Conservation (phyloP, 345 rosid species). For the Gossypium bickii region DNA sequence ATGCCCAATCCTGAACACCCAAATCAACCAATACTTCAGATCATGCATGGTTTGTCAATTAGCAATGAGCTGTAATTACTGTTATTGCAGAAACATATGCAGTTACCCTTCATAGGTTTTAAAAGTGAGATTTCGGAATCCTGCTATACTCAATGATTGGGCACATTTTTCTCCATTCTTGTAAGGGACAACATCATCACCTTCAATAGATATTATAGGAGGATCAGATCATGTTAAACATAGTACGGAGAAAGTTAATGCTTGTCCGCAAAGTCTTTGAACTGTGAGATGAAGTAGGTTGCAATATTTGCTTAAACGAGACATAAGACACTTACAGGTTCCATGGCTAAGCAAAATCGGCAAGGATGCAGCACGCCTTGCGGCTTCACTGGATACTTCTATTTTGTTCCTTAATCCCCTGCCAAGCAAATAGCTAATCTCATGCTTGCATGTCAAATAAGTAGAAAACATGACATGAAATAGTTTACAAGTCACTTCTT, state of each 20-base stretch:
- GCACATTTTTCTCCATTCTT: constrained; percentile 78
- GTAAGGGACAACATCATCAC: constrained; percentile 74
- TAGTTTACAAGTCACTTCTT: too few relatives aligned
- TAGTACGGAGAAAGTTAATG: not conserved
- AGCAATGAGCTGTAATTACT: not conserved
- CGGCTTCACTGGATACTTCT: constrained; percentile 58
- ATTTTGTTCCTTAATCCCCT: constrained; percentile 55
- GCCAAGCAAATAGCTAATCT: not conserved
- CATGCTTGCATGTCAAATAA: not conserved
- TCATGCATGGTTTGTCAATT: not conserved
- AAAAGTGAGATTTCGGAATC: constrained; percentile 65
- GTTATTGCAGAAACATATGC: not conserved
- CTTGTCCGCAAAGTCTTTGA: not conserved
- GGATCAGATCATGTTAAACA: not conserved
- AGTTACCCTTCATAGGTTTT: constrained; percentile 70
- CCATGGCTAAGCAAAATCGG: constrained; percentile 63
- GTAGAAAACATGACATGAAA: not conserved
- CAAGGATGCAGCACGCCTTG: constrained; percentile 60
- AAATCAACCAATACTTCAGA: constrained; percentile 5
- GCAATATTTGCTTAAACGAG: not conserved
- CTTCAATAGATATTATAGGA: constrained; percentile 29
- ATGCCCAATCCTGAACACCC: constrained; percentile 65
- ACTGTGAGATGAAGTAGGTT: not conserved
- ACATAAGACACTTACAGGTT: constrained; percentile 39
- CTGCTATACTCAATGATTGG: constrained; percentile 47